Base-by-base conservation (phyloP, 352 stramenopile genomes). In the Globisporangium carolinianum region DNA sequence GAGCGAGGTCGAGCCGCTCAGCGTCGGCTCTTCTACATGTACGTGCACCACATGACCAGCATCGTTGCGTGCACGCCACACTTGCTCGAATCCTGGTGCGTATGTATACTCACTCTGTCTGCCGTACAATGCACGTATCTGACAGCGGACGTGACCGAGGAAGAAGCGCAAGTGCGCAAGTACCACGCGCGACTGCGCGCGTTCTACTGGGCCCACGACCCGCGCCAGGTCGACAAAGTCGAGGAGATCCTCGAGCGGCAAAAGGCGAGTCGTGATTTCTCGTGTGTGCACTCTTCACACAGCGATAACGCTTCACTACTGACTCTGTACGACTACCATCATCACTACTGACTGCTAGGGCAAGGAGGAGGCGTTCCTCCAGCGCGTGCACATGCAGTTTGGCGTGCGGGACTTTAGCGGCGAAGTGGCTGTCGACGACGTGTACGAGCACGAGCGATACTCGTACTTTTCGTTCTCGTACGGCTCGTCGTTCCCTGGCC, bases 361-460 rank as follows among this genome's bases (percentile, higher is more conserved):
- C 35, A 60, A 70, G 4, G 82, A 92, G 18, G 79, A 90, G 41
- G 65, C 59, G 54, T 73, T 85, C 51, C 51, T 92, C 47, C 75
- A 87, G 62, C 67, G 63, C 7, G 68, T 89, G 36, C 79, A 92
- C 55, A 63, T 63, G 12, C 69, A 90, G 51, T 80, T 81, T 47
- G 82, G 76, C 24, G 82, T 84, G 47, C 79, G 82, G 11, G 82
- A 92, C 58, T 85, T 90, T 49, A 71, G 73, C 47, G 79, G 77
- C 7, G 77, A 91, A 58, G 62, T 72, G 38, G 79, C 77, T 3
- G 65, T 89, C 6, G 82, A 92, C 61, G 82, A 89, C 43, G 63
- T 88, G 32, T 92, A 90, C 64, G 82, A 92, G 60, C 79, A 92
- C 55, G 72, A 90, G 57, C 73, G 82, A n/a, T 92, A 90, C 64